Evolutionary conservation across 1,139 yeast genomes (phyloP), one percentile per base, ranked within the genome.

Genomic region (Kurtzmaniella natalensis): DNA sequence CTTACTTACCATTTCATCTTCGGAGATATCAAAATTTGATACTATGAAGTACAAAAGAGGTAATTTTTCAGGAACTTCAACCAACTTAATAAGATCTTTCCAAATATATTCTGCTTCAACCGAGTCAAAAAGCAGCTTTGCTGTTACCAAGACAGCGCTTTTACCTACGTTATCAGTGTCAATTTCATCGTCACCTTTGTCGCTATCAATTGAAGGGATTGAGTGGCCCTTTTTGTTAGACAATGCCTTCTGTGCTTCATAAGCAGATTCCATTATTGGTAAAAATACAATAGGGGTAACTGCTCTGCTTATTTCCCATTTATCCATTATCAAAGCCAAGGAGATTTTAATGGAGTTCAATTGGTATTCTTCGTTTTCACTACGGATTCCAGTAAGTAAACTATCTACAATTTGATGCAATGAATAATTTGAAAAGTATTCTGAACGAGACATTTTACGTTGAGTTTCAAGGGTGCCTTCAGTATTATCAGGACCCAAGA

Each of bases 301-400:
- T 18, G 72, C 56, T 16, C 79, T 77, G 10, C 95, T 92, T 25
- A 92, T 79, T 55, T 92, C 97, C 97, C 97, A 92, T 44, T 87
- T 75, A 51, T 92, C 97, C 78, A 88, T 76, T 5, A 88, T 69
- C 5, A 94, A 75, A 4, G 65, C 53, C 18, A 81, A 62, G 2
- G 86, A 69, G 7, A 88, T 78, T 37, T 71, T 76, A 44, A 78
- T 76, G 0, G 85, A 79, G 24, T 70, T 70, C 2, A 71, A 61
- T 27, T 69, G 63, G 18, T 62, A 55, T 9, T 47, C 45, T 17
- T 39, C 39, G 0, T 40, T 38, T 0, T 58, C 44, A 3, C 41
- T 40, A 1, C 54, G 46, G 1, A 83, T 59, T 40, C 76, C 51
- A 7, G 64, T 64, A 26, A 75, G 52, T 13, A 89, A 53, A 0